Base-by-base conservation (phyloP, 75 land plant species). In the Adiantum capillusveneris region DNA sequence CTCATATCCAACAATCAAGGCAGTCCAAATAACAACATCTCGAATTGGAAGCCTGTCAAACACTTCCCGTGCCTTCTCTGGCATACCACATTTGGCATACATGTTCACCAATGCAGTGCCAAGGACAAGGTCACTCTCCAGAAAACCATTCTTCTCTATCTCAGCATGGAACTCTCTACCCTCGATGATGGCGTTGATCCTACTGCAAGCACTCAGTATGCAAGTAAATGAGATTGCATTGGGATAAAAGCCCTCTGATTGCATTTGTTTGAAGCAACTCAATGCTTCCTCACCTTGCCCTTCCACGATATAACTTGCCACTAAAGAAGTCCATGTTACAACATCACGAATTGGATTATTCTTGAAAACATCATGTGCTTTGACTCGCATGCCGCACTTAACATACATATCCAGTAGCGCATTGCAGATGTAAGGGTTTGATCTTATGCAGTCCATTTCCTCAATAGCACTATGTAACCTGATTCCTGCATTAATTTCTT, bases 261-360 rank as follows among this genome's bases (percentile, higher is more conserved):
- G 58, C 68, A 71, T 65, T 1, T 34, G 59, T 17, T 64, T 44
- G 48, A 71, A 71, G 24, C 63, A 56, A 19, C 1, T 2, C 39
- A 71, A 14, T 19, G 74, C 68, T 21, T 64, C 62, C 13, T 31
- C 36, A 11, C 55, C 36, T 3, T 24, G 17, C 0, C 42, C 62
- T 20, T 57, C 34, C 57, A 34, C 53, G 0, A 43, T 53, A 65
- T 51, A 71, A 24, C 50, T 69, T 6, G 53, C 31, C 13, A 65
- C 64, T 42, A 71, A 54, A 0, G 74, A 26, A 28, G 39, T 71
- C 75, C 75, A 72, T 27, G 70, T 39, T 16, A 66, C 64, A 19
- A 54, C 49, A 66, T 72, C 44, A 46, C 52, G 70, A 20, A 0
- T 11, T 0, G 70, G 58, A 71, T 66, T 59, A 34, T 54, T 60